Evolutionary conservation across 2,329 filamentous ascomycete species (phyloP).

Genomic region (Aspergillus eucalypticola): DNA sequence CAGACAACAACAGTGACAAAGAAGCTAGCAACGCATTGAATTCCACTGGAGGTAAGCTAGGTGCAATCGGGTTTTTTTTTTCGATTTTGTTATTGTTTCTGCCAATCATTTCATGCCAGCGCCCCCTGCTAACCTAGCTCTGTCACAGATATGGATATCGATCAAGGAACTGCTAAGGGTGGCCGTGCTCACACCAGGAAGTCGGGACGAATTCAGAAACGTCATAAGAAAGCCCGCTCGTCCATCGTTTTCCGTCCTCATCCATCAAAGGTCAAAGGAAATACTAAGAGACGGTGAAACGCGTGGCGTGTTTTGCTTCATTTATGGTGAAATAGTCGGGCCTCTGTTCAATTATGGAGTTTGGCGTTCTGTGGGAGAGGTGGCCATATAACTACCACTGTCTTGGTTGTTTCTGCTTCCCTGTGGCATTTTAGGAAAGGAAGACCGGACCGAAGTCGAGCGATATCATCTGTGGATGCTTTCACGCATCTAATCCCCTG

Average conservation of each 20-base stretch:
- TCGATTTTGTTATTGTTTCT: background rate
- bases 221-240: conserved; percentile 36
- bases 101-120: background rate
- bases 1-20: conserved; percentile 22
- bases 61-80: background rate
- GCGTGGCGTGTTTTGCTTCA: background rate
- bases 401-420: background rate
- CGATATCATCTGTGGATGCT: no score
- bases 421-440: background rate
- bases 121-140: conserved; percentile 9
- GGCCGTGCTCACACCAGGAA: conserved; percentile 29
- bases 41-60: conserved; percentile 24
- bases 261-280: conserved; percentile 33
- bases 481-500: no score
- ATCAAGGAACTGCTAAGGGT: conserved; percentile 24
- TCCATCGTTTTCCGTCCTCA: conserved; percentile 43
- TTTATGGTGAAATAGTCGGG: background rate
- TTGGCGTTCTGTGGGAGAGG: background rate
- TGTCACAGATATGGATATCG: conserved; percentile 44
- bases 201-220: conserved; percentile 42
- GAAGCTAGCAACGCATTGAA: conserved; percentile 15
- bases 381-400: background rate
- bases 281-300: conserved; percentile 26
- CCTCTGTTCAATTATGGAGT: background rate
- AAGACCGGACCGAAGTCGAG: no score